A percentile compares a stretch with the other conserved stretches of the same genome.
phyloP scores from a whole-genome alignment of 768 basidiomycete species.

The Hygrocybe coccinea region DNA sequence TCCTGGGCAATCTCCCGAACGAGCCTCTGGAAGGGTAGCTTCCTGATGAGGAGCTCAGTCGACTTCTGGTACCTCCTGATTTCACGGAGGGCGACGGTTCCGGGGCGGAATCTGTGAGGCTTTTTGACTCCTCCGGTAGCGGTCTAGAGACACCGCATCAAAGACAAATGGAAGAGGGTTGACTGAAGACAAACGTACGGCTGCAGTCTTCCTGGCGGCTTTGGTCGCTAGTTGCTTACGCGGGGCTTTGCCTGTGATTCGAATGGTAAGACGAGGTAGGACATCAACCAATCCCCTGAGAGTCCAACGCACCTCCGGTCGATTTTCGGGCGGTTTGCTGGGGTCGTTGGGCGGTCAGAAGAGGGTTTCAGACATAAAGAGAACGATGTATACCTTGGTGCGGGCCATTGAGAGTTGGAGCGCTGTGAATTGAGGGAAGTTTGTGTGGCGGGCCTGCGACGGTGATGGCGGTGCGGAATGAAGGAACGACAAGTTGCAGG shows the following conservation, averaged over 20 bases:
- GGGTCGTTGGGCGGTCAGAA: constrained; percentile 27
- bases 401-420: constrained; percentile 64
- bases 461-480: constrained; percentile 2
- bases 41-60: constrained; percentile 97
- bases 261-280: constrained; percentile 18
- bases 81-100: constrained; percentile 99
- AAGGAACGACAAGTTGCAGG: not conserved
- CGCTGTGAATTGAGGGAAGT: not conserved
- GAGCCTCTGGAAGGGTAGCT: constrained; percentile 98
- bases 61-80: constrained; percentile 98
- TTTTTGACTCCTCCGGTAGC: constrained; percentile 99
- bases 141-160: constrained; percentile 39
- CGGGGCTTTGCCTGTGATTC: constrained; percentile 71
- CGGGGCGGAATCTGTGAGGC: constrained; percentile 94
- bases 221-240: constrained; percentile 96
- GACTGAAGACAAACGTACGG: constrained; percentile 34
- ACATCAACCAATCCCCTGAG: constrained; percentile 14
- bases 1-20: constrained; percentile 97
- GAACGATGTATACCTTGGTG: constrained; percentile 60
- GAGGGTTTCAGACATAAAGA: constrained; percentile 14
- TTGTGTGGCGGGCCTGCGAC: not conserved
- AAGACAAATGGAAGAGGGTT: constrained; percentile 25
- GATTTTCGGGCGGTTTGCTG: constrained; percentile 99
- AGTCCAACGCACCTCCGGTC: constrained; percentile 74
- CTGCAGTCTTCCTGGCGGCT: constrained; percentile 85